Percentiles rank a stretch among this genome's conserved stretches.
phyloP scores from a whole-genome alignment of 176 grass and related monocot genomes.

The maize (Zea mays) region DNA sequence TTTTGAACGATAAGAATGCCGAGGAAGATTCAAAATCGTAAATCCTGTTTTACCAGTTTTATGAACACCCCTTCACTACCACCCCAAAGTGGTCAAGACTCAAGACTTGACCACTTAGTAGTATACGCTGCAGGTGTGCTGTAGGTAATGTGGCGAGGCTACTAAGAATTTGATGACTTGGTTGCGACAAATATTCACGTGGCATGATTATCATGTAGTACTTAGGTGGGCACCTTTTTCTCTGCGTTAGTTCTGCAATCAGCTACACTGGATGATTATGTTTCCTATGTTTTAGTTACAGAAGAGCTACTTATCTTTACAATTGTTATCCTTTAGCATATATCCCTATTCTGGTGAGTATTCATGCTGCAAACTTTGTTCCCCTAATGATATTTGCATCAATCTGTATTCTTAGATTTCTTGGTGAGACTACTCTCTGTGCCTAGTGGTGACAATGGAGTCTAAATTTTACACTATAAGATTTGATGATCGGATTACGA shows the following conservation, averaged over 20 bases:
- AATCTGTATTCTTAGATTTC: constrained; percentile 22
- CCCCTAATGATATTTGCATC: constrained; percentile 17
- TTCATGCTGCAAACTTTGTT: constrained; percentile 12
- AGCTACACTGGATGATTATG: constrained; percentile 12
- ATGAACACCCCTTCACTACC: constrained; percentile 17
- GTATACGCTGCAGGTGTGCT: not conserved
- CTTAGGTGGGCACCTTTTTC: not conserved
- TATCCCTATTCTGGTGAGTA: not conserved
- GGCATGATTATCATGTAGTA: constrained; percentile 3
- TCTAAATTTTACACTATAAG: no score
- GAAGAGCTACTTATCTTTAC: not conserved
- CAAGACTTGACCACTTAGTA: not conserved
- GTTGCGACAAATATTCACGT: not conserved
- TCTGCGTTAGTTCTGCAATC: constrained; percentile 19
- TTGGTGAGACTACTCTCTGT: constrained; percentile 22
- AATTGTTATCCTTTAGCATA: not conserved
- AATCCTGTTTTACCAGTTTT: constrained; percentile 4
- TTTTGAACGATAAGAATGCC: constrained; percentile 18
- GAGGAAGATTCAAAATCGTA: not conserved
- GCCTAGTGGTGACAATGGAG: no score
- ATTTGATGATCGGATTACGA: no score
- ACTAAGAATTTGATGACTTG: constrained; percentile 6
- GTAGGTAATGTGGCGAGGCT: not conserved
- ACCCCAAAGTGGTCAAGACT: not conserved
- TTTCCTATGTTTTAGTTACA: constrained; percentile 5